phyloP scores from a whole-genome alignment of 176 grass and related monocot species.

The Otatea glauca region DNA sequence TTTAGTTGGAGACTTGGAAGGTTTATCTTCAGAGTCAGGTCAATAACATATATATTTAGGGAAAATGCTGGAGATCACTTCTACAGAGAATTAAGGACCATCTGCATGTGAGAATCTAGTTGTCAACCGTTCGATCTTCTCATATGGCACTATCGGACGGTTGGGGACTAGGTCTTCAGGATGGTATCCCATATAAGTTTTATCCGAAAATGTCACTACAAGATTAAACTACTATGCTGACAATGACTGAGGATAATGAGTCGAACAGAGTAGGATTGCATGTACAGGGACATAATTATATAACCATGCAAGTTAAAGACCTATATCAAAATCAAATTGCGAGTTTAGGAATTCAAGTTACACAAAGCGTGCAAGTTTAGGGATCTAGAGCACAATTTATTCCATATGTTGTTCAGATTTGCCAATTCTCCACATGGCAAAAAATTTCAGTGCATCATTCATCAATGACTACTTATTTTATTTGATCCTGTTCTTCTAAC shows the following conservation, averaged over 20 bases:
- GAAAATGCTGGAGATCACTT: background rate
- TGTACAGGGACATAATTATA: background rate
- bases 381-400: background rate
- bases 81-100: background rate
- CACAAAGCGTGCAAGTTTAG: background rate
- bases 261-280: background rate
- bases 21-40: background rate
- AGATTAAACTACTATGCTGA: background rate
- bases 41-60: background rate
- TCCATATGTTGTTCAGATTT: background rate
- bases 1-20: background rate
- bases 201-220: background rate
- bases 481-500: conserved; percentile 6
- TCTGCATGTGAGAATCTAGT: background rate
- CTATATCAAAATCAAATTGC: background rate
- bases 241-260: background rate
- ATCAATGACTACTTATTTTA: background rate
- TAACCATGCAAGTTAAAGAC: background rate
- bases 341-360: background rate
- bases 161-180: background rate
- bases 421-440: background rate
- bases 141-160: background rate
- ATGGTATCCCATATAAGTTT: background rate
- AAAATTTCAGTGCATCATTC: background rate
- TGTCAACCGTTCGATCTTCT: background rate